A percentile compares a stretch with the other conserved stretches of the same genome.
These are phyloP conservation scores for Aspergillus tamarii DNA, from an alignment of 2,329 filamentous ascomycete genomes.

Conservation along the genomic window DNA sequence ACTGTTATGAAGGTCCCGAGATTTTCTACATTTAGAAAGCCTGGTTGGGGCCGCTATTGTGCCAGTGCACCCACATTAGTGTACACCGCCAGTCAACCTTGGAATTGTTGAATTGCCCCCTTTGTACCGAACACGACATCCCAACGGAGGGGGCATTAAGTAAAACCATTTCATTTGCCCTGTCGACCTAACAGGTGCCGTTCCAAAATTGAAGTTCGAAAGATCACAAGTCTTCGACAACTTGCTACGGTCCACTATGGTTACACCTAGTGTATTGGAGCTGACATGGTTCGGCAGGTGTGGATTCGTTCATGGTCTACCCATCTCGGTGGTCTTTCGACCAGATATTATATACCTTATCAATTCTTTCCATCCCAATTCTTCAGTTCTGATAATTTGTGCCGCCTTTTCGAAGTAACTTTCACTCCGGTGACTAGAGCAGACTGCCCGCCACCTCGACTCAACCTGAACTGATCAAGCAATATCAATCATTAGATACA, in stretches of 20 bases:
- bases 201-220: neutral
- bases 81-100: neutral
- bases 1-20: conserved; percentile 1
- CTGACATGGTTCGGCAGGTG: conserved; percentile 2
- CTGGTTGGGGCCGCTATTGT: neutral
- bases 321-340: neutral
- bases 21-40: neutral
- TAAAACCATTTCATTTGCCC: neutral
- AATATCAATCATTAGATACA: neutral
- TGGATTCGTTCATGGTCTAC: neutral
- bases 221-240: neutral
- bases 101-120: neutral
- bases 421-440: neutral
- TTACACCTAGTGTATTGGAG: neutral
- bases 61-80: neutral
- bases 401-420: neutral
- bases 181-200: neutral
- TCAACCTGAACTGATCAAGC: neutral
- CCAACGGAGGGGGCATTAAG: neutral
- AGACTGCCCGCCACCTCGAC: neutral
- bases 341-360: neutral
- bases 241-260: neutral
- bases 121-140: neutral
- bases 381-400: neutral
- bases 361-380: neutral